Percentiles rank a stretch among this genome's conserved stretches.
Evolutionary conservation across 2,329 filamentous ascomycete species (phyloP).

Genomic region (Monosporascus sp.): DNA sequence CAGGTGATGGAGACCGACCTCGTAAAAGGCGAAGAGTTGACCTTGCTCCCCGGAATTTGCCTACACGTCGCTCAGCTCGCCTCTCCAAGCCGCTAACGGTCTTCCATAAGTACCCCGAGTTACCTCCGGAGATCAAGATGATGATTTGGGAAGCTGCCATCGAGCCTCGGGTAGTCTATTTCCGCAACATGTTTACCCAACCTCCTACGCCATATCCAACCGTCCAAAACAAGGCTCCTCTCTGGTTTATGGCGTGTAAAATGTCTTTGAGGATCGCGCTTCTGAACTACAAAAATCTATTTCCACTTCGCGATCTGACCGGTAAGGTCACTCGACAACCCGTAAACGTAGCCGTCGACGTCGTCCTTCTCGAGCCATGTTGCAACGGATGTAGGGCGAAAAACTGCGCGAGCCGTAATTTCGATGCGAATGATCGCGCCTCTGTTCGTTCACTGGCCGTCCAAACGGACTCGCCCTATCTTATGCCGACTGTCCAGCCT

Average conservation of each 20-base stretch:
- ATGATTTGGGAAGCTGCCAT: slow-evolving; percentile 26
- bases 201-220: slow-evolving; percentile 3
- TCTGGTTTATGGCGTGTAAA: slow-evolving; percentile 21
- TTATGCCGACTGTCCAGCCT: slow-evolving; percentile 11
- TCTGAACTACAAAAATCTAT: slow-evolving; percentile 18
- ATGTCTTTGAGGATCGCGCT: slow-evolving; percentile 16
- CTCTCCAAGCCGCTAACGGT: slow-evolving; percentile 22
- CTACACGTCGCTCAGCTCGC: slow-evolving; percentile 22
- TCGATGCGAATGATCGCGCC: slow-evolving; percentile 18
- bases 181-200: slow-evolving; percentile 19
- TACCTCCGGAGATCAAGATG: slow-evolving; percentile 23
- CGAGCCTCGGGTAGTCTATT: slow-evolving; percentile 21
- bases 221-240: slow-evolving; percentile 18
- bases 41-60: not conserved
- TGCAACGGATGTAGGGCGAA: slow-evolving; percentile 22
- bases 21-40: slow-evolving; percentile 1
- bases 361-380: slow-evolving; percentile 27
- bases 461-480: slow-evolving; percentile 21
- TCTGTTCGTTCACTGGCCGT: slow-evolving; percentile 20
- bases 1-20: not conserved
- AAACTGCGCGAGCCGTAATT: slow-evolving; percentile 24
- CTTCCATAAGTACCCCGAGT: slow-evolving; percentile 20
- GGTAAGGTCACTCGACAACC: slow-evolving; percentile 10
- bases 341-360: slow-evolving; percentile 19
- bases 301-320: slow-evolving; percentile 6